Evolutionary conservation across 139 green algal species (phyloP), one percentile per base, ranked within the genome.

Genomic region (Chlorella sp.): DNA sequence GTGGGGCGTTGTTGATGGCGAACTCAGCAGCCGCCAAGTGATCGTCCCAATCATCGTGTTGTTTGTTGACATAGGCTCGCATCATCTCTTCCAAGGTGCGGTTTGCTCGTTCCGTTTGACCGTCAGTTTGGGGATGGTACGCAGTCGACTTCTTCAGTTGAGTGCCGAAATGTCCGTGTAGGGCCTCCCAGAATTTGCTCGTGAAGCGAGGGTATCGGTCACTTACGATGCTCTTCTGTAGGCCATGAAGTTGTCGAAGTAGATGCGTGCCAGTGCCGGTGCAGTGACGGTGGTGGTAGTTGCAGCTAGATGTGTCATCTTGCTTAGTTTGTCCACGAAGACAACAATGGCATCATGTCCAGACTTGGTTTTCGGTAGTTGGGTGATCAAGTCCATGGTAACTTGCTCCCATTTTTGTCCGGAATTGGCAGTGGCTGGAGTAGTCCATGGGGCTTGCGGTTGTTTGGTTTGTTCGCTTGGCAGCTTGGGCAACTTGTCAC

Each of bases 101-200:
- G 68, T 96, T 95, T 0, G 89, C 89, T 32, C 94, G 91, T 68
- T 97, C 96, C 15, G 93, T 96, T 81, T 97, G 93, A 0, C 95
- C 95, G 88, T 97, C 93, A 26, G 91, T 95, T 53, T 96, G 89
- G 9, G 95, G 94, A 83, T 96, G 94, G 61, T 88, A 91, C 0
- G 84, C 85, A 15, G 91, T 91, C 9, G 78, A 89, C n/a, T 91
- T 82, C 11, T 16, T 57, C 0, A 92, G 75, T 0, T 86, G 42
- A 14, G 85, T 92, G 18, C 84, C 60, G 0, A 91, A 30, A 0
- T 80, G 21, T 0, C 40, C 37, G 42, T 76, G 89, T 0, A 92
- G 28, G 30, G 36, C 36, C 22, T 86, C 71, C 83, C 79, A 94
- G 53, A 95, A 95, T 0, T 86, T n/a, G 42, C 21, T 32, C 12